Percentiles rank a stretch among this genome's conserved stretches.
Conservation (phyloP, 495 filamentous ascomycete species). For the Staphylotrichum longicolle region DNA sequence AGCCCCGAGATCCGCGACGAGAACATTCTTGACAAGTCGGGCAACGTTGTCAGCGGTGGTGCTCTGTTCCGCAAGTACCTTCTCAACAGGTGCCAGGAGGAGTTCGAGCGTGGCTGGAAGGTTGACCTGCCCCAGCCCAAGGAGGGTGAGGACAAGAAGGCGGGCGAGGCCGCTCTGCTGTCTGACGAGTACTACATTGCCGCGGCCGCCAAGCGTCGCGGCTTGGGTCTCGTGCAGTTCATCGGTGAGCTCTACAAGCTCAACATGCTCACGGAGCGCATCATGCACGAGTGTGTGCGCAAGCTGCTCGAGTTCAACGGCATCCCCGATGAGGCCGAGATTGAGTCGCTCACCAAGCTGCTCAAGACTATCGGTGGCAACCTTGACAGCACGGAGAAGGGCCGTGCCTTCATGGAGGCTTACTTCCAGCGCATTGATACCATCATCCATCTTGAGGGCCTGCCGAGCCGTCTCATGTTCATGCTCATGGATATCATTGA, state of each 20-base stretch:
- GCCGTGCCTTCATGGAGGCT: slow-evolving; percentile 78
- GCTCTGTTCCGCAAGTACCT: slow-evolving; percentile 97
- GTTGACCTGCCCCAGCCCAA: slow-evolving; percentile 77
- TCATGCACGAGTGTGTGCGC: slow-evolving; percentile 99
- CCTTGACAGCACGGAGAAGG: slow-evolving; percentile 78
- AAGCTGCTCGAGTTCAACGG: slow-evolving; percentile 95
- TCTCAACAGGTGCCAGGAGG: slow-evolving; percentile 96
- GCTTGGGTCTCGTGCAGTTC: slow-evolving; percentile 97
- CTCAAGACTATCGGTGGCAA: slow-evolving; percentile 86
- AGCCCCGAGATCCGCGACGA: slow-evolving; percentile 94
- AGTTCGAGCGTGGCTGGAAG: slow-evolving; percentile 99
- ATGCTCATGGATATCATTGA: slow-evolving; percentile 97
- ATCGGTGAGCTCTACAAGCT: slow-evolving; percentile 99
- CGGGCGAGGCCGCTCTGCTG: slow-evolving; percentile 71
- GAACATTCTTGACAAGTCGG: slow-evolving; percentile 80
- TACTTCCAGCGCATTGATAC: slow-evolving; percentile 86
- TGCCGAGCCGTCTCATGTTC: slow-evolving; percentile 86
- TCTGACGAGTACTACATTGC: slow-evolving; percentile 97
- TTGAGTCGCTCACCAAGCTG: slow-evolving; percentile 90
- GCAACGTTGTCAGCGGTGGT: slow-evolving; percentile 84
- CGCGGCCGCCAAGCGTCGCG: slow-evolving; percentile 92
- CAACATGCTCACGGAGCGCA: slow-evolving; percentile 95
- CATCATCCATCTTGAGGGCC: slow-evolving; percentile 70
- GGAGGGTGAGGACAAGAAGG: slow-evolving; percentile 67
- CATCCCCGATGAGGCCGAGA: slow-evolving; percentile 88